Base-by-base conservation (phyloP, 768 basidiomycete species). In the Amanita muscaria region DNA sequence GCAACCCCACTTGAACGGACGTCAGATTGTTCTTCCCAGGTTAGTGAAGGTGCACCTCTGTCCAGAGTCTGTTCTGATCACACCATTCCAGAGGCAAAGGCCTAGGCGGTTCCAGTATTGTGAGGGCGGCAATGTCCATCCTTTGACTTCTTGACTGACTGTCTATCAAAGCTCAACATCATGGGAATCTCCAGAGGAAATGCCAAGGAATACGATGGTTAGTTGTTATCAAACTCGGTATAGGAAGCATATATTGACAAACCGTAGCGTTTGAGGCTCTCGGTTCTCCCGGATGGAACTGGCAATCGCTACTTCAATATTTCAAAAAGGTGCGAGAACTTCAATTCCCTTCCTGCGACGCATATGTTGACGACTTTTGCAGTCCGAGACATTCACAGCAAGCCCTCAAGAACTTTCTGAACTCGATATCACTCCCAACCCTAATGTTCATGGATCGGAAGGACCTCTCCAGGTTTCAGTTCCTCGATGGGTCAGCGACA, bases 71-170 rank as follows among this genome's bases (percentile, higher is more conserved):
- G n/a, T 10, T 5, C 27, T 42, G 8, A 19, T 42, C 8, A 42
- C 19, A 14, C 2, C 40, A 53, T 25, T 45, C 47, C 25, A 54
- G 61, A 2, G 59, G 61, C 11, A 62, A 61, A 44, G 47, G 59
- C 10, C 52, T 59, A 3, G 61, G 59, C 10, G 59, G 61, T 22
- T 59, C 56, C 18, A 56, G 56, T 39, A 56, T 12, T 43, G 51
- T 42, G 48, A 42, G 40, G 16, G 21, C 19, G 5, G 19, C 16
- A 9, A 31, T 12, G 6, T 29, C 27, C 27, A 21, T 16, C 27
- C 27, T 15, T 8, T 1, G 27, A 5, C 10, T 30, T 31, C 29
- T 19, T 9, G 16, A 31, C 21, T 42, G 30, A 42, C 11, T 12
- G 11, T 32, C 18, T 21, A 27, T 31, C 16, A 12, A 29, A 41